Percentiles rank a stretch among this genome's conserved stretches.
Conservation (phyloP, 441 rosid species). For the Gossypium trilobum region DNA sequence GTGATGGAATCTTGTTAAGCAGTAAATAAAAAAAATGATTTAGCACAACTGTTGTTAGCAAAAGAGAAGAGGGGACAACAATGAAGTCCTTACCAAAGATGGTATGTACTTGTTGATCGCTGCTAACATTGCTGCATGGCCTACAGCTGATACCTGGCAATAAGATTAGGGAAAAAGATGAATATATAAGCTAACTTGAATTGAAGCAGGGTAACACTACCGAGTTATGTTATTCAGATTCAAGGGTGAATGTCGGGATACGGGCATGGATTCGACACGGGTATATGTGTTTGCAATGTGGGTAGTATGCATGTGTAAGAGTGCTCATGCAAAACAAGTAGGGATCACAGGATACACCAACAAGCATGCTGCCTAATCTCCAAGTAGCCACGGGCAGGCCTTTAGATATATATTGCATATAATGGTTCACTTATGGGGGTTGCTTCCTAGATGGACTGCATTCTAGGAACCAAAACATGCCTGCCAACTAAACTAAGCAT, state of each 20-base stretch:
- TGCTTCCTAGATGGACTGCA: not conserved
- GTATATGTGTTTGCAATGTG: not conserved
- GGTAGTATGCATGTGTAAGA: not conserved
- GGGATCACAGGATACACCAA: not conserved
- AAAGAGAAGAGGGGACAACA: not conserved
- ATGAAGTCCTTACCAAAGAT: conserved; percentile 30
- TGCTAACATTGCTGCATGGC: conserved; percentile 56
- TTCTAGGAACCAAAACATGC: not conserved
- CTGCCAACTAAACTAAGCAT: not conserved
- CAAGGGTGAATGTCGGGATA: not conserved
- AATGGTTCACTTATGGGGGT: not conserved
- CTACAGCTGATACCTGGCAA: conserved; percentile 50
- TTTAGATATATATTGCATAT: not conserved
- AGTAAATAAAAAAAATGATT: conserved; percentile 21
- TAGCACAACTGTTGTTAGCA: not conserved
- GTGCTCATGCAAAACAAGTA: not conserved
- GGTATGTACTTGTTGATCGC: conserved; percentile 52
- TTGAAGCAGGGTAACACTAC: not conserved
- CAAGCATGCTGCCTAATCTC: not conserved
- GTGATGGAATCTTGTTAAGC: conserved; percentile 53
- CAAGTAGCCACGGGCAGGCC: not conserved
- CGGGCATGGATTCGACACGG: not conserved
- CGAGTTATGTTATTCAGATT: not conserved
- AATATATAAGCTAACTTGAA: not conserved
- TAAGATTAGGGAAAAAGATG: not conserved